phyloP scores from a whole-genome alignment of 495 filamentous ascomycete genomes.

The Penicillium simplicissimum region DNA sequence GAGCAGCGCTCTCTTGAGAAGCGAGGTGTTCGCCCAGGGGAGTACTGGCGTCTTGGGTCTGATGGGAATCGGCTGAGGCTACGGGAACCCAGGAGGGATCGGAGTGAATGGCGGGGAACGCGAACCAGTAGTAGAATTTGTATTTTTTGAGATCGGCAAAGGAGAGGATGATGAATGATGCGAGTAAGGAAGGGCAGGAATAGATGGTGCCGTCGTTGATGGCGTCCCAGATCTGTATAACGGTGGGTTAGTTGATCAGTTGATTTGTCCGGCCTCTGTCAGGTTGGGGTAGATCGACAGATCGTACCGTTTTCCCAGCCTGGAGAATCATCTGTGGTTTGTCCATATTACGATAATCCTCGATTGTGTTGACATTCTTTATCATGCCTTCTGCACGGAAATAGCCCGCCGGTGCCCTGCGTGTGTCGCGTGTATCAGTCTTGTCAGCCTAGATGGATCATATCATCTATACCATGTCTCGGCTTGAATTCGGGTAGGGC shows the following conservation, averaged over 20 bases:
- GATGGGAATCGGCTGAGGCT: constrained; percentile 9
- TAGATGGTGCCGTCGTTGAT: constrained; percentile 95
- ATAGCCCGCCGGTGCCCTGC: constrained; percentile 68
- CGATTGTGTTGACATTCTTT: constrained; percentile 93
- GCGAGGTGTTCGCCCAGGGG: constrained; percentile 49
- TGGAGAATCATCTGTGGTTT: constrained; percentile 70
- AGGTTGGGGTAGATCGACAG: background rate
- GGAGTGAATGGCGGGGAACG: constrained; percentile 88
- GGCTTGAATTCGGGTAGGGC: background rate
- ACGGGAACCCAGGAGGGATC: constrained; percentile 72
- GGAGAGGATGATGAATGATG: constrained; percentile 85
- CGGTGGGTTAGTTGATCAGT: background rate
- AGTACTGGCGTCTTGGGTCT: constrained; percentile 23
- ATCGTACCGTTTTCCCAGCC: constrained; percentile 69
- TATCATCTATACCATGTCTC: background rate
- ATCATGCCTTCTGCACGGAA: constrained; percentile 90
- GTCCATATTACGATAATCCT: constrained; percentile 81
- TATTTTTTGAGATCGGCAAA: constrained; percentile 97
- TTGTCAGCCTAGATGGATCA: constrained; percentile 12
- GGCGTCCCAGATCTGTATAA: constrained; percentile 85
- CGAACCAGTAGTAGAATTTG: constrained; percentile 92
- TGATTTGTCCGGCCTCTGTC: background rate
- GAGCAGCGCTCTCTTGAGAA: constrained; percentile 63
- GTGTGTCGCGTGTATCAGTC: background rate
- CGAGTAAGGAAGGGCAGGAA: constrained; percentile 84